Base-by-base conservation (phyloP, 2,329 filamentous ascomycete species). In the Phyllachora maydis region DNA sequence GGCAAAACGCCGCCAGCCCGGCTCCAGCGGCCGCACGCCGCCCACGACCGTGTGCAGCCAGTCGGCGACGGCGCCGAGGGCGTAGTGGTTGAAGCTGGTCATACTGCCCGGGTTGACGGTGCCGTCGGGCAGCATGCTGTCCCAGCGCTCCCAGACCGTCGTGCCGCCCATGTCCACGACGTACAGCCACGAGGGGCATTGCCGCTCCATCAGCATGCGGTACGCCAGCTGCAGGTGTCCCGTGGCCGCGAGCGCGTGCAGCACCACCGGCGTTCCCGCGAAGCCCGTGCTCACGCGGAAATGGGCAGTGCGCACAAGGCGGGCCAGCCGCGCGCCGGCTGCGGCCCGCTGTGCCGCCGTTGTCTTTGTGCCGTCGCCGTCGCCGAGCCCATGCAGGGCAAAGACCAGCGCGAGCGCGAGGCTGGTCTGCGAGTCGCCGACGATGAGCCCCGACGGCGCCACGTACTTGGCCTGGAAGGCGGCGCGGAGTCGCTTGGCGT, bases 141-240 rank as follows among this genome's bases (percentile, higher is more conserved):
- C 46, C 49, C 48, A 52, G 5, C 49, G 41, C 35, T 53, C 49
- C 48, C 48, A 53, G 8, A 44, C 38, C 1, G 46, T 51, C 2
- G 49, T 52, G 3, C 42, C 46, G 7, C 42, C 44, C 43, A 48
- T 48, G 6, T 32, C 37, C 11, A 52, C 37, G 3, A 40, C 43
- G 25, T 49, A 51, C 11, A 53, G 35, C 42, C 45, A 52, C 2
- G 37, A 41, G 1, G 52, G 18, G 38, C 51, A 26, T 3, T 44
- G 34, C 5, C 44, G 51, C 32, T 59, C 46, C 4, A 54, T 38
- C 2, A 63, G 41, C 52, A 62, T 60, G 10, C 41, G 41, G 32
- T 62, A 63, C 25, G 49, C 45, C 8, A 43, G 35, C 0, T 46
- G 32, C 0, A 40, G 37, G 0, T 41, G 31, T 6, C 34, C 40